A percentile compares a stretch with the other conserved stretches of the same genome.
Evolutionary conservation across 2,329 filamentous ascomycete genomes (phyloP).

Genomic region (Orbilia oligospora): DNA sequence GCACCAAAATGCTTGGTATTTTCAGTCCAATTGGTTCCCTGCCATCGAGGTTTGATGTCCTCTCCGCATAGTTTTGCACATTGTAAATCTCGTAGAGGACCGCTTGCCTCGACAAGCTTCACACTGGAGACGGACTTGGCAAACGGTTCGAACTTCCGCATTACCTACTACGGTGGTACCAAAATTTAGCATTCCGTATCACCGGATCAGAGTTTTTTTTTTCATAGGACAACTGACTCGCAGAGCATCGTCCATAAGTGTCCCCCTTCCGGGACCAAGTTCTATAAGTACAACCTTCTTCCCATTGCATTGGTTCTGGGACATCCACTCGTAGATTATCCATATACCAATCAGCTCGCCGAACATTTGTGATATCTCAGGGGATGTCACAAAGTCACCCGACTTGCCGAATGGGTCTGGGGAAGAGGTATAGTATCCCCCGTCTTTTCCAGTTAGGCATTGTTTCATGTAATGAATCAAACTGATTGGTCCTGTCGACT

Average conservation of each 20-base stretch:
- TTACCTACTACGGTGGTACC: conserved; percentile 73
- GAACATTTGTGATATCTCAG: conserved; percentile 97
- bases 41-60: conserved; percentile 30
- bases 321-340: conserved; percentile 97
- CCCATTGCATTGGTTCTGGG: conserved; percentile 75
- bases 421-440: conserved; percentile 89
- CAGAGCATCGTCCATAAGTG: conserved; percentile 96
- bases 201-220: conserved; percentile 6
- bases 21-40: conserved; percentile 25
- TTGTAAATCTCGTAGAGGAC: conserved; percentile 71
- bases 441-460: conserved; percentile 90
- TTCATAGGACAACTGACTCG: conserved; percentile 73
- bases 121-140: conserved; percentile 84
- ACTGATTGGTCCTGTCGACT: conserved; percentile 90
- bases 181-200: conserved; percentile 20
- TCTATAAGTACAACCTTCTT: conserved; percentile 82
- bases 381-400: conserved; percentile 96
- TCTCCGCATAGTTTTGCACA: conserved; percentile 48
- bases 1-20: conserved; percentile 38
- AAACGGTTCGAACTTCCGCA: conserved; percentile 85
- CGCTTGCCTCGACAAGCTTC: conserved; percentile 94
- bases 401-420: conserved; percentile 91
- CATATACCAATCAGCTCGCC: conserved; percentile 94
- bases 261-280: conserved; percentile 92
- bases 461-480: conserved; percentile 98